Conservation (phyloP, 2,329 filamentous ascomycete genomes). For the Zymoseptoria pseudotritici region DNA sequence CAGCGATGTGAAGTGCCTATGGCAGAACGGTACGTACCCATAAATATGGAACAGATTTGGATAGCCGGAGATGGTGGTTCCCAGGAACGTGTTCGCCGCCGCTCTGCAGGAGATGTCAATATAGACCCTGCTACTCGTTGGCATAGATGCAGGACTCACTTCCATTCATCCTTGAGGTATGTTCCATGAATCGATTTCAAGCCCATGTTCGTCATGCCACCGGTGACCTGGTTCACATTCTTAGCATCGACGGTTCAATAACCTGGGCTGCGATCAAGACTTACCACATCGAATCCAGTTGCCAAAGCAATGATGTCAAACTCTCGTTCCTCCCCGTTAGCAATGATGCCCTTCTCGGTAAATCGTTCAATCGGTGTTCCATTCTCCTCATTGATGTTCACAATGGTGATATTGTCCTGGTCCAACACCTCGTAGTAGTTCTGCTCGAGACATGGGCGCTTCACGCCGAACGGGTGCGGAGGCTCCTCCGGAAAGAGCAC, state of each 20-base stretch:
- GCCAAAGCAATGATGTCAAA: constrained; percentile 43
- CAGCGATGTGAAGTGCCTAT: not conserved
- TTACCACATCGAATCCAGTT: constrained; percentile 39
- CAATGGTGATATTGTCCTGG: constrained; percentile 35
- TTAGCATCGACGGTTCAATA: constrained; percentile 22
- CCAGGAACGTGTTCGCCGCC: constrained; percentile 38
- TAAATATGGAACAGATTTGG: constrained; percentile 29
- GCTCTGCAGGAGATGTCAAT: constrained; percentile 3
- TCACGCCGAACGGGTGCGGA: constrained; percentile 41
- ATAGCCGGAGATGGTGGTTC: constrained; percentile 31
- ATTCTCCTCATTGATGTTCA: constrained; percentile 34
- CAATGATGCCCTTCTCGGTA: constrained; percentile 38
- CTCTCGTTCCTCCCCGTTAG: constrained; percentile 35
- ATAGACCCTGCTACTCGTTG: not conserved
- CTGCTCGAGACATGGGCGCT: constrained; percentile 42
- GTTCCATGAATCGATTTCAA: constrained; percentile 33
- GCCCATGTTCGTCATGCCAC: constrained; percentile 39
- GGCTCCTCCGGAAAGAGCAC: constrained; percentile 40
- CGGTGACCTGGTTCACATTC: constrained; percentile 36
- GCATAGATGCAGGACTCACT: constrained; percentile 9
- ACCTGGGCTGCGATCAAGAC: constrained; percentile 21
- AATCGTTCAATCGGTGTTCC: constrained; percentile 35
- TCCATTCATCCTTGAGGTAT: constrained; percentile 35
- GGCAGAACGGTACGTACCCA: constrained; percentile 12
- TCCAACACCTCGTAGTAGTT: constrained; percentile 42